Percentiles rank a stretch among this genome's conserved stretches.
phyloP scores from a whole-genome alignment of 768 basidiomycete species.

The Suillus clintonianus region DNA sequence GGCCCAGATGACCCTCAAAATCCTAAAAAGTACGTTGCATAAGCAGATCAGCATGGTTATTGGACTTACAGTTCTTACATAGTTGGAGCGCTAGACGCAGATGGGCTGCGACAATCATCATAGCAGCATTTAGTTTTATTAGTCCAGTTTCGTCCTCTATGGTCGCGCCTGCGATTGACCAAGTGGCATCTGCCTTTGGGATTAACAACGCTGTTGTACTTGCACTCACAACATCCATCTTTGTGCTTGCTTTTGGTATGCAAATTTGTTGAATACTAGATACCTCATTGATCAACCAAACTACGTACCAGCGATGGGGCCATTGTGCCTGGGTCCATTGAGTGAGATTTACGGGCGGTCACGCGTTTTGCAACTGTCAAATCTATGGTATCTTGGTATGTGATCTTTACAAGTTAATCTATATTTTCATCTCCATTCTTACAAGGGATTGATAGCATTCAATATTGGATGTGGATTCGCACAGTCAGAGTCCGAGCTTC shows the following conservation, averaged over 20 bases:
- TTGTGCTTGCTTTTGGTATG: constrained; percentile 61
- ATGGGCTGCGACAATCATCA: constrained; percentile 64
- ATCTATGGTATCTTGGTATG: constrained; percentile 65
- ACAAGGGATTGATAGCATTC: constrained; percentile 44
- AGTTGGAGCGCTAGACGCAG: constrained; percentile 62
- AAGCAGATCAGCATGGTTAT: background rate
- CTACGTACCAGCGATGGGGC: constrained; percentile 21
- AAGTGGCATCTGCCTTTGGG: constrained; percentile 54
- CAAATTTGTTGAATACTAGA: background rate
- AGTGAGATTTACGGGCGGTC: constrained; percentile 76
- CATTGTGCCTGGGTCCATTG: constrained; percentile 54
- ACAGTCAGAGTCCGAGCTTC: constrained; percentile 53
- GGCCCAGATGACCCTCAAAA: background rate
- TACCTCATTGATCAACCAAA: background rate
- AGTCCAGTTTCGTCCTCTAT: constrained; percentile 72
- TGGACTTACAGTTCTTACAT: background rate
- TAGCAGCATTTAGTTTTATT: constrained; percentile 70
- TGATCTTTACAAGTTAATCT: background rate
- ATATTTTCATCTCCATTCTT: background rate
- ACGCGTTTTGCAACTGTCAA: constrained; percentile 58
- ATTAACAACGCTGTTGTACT: constrained; percentile 50
- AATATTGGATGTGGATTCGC: constrained; percentile 68
- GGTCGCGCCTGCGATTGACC: constrained; percentile 62
- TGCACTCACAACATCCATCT: constrained; percentile 63
- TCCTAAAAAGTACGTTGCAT: background rate